Evolutionary conservation across 2,329 filamentous ascomycete species (phyloP), one percentile per base, ranked within the genome.

Genomic region (Aspergillus piperis): DNA sequence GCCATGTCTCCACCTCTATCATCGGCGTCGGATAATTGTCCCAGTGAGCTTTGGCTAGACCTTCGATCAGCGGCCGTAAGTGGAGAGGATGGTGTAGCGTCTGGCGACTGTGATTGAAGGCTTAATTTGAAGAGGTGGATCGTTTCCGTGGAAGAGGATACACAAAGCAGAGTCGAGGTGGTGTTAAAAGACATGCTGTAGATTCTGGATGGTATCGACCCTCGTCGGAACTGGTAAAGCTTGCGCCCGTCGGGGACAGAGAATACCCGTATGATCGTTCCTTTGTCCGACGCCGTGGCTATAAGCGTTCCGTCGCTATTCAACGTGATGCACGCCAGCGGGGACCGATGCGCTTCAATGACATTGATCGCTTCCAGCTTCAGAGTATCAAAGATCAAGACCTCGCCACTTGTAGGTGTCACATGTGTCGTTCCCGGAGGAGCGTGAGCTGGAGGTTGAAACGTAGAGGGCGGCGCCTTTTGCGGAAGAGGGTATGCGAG

Each of bases 111-210:
- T 2, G 70, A 55, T 77, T 81, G 55, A 5, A 75, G 73, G 25
- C 81, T 82, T 19, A 99, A 83, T 57, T 93, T 91, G 81, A 99
- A 99, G 54, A 99, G 92, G 74, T 99, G 95, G 8, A 99, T 89
- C 0, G 95, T 99, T 71, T 99, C 95, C 0, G 93, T 96, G 1
- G 92, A 93, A 3, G 94, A 98, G 5, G 95, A 98, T 42, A 99
- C 93, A 71, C 93, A 97, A 38, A 99, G 85, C 10, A 99, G 82
- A 1, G 93, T 96, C 2, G 93, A 96, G 61, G 90, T 92, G 53
- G 92, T 88, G 76, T 99, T 99, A 80, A 99, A 99, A 1, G 93
- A 96, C 92, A 99, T 97, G 85, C 92, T 96, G 79, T 93, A 97
- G 68, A 99, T 99, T 42, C 91, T 90, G 1, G 93, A 93, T 0